These are phyloP conservation scores for Furcasterigmium sp. DNA, from an alignment of 2,329 filamentous ascomycete species.

Conservation along the genomic window DNA sequence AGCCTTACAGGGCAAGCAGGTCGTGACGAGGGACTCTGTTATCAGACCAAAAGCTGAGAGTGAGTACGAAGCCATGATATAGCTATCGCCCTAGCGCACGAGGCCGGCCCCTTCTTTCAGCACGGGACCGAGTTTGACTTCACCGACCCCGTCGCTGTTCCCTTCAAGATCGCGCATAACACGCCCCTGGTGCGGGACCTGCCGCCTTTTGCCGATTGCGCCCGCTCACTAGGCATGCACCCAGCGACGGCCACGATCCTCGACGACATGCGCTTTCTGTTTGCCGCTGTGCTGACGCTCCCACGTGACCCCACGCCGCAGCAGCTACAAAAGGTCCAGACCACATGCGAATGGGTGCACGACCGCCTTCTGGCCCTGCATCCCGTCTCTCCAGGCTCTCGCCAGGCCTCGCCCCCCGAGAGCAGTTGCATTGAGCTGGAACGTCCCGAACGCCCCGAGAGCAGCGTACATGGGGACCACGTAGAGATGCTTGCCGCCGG, in stretches of 20 bases:
- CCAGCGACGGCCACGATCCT: constrained; percentile 41
- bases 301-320: constrained; percentile 25
- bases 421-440: neutral
- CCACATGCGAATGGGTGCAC: constrained; percentile 33
- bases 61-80: constrained; percentile 34
- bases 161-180: constrained; percentile 38
- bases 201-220: constrained; percentile 34
- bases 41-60: neutral
- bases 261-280: constrained; percentile 43
- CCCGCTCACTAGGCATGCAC: constrained; percentile 37
- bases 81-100: constrained; percentile 42
- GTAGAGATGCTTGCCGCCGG: no score
- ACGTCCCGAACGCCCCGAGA: no score
- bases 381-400: constrained; percentile 10
- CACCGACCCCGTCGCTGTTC: constrained; percentile 27
- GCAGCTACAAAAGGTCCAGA: constrained; percentile 31
- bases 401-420: neutral
- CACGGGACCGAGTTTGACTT: constrained; percentile 35
- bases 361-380: constrained; percentile 27
- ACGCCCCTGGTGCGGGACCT: constrained; percentile 31
- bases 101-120: constrained; percentile 35
- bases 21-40: no score
- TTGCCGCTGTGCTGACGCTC: constrained; percentile 35
- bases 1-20: no score
- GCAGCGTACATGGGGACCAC: no score